Percentiles rank a stretch among this genome's conserved stretches.
Conservation (phyloP, 257 asterid genomes). For the Primulina huaijiensis region DNA sequence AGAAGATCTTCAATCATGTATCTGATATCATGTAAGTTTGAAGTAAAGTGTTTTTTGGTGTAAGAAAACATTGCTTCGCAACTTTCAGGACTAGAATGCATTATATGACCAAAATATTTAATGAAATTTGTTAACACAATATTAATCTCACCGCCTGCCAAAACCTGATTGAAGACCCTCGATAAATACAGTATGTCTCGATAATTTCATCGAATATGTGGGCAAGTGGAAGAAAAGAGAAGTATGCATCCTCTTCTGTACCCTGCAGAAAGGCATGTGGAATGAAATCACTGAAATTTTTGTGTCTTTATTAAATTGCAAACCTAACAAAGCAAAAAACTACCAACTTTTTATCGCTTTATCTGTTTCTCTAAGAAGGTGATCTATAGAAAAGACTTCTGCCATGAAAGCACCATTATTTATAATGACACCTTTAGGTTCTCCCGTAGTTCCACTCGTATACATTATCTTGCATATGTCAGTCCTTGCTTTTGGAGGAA, state of each 20-base stretch:
- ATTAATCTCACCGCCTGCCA: conserved; percentile 86
- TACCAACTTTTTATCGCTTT: conserved; percentile 40
- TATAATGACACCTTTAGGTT: conserved; percentile 89
- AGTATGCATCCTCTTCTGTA: conserved; percentile 66
- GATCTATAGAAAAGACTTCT: conserved; percentile 77
- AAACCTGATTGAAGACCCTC: conserved; percentile 82
- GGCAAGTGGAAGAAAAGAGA: conserved; percentile 93
- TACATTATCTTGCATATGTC: conserved; percentile 83
- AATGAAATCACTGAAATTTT: background rate
- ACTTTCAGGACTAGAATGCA: background rate
- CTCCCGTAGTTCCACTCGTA: conserved; percentile 97
- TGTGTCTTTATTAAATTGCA: background rate
- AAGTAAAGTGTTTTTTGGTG: background rate
- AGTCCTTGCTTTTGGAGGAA: conserved; percentile 58
- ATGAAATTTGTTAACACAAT: background rate
- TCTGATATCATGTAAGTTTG: conserved; percentile 66
- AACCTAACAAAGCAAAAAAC: background rate
- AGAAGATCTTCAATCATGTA: conserved; percentile 85
- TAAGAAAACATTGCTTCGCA: background rate
- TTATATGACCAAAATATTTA: background rate
- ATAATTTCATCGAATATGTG: conserved; percentile 87
- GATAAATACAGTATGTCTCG: conserved; percentile 60
- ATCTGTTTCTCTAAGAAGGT: conserved; percentile 61
- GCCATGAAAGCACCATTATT: conserved; percentile 67
- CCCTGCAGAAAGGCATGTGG: conserved; percentile 39